Conservation (phyloP, 768 basidiomycete species). For the Mycena maculata region DNA sequence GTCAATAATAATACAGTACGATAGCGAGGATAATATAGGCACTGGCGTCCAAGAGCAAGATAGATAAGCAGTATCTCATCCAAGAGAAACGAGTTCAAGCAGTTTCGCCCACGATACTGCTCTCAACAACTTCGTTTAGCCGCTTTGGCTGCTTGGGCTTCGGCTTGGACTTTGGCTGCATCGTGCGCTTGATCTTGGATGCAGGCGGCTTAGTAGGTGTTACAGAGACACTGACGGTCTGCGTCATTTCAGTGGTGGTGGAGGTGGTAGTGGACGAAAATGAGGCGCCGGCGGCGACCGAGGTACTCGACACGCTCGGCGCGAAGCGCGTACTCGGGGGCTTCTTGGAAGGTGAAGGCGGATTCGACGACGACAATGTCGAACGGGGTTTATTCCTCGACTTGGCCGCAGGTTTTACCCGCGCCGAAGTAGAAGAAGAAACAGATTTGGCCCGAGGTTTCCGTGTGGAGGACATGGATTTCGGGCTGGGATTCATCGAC, state of each 20-base stretch:
- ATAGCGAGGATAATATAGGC: constrained; percentile 12
- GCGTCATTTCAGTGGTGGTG: constrained; percentile 14
- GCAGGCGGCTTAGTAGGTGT: constrained; percentile 15
- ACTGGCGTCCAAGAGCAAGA: constrained; percentile 13
- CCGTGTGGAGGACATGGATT: constrained; percentile 12
- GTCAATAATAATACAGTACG: constrained; percentile 23
- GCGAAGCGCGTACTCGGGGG: constrained; percentile 29
- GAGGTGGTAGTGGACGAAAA: constrained; percentile 25
- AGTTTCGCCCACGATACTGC: constrained; percentile 31
- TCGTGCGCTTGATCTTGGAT: constrained; percentile 30
- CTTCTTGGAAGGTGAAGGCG: constrained; percentile 33
- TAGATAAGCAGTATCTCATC: constrained; percentile 15
- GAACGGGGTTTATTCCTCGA: constrained; percentile 21
- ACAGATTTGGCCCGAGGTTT: constrained; percentile 30
- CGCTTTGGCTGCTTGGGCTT: constrained; percentile 28
- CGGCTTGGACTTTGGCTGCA: constrained; percentile 31
- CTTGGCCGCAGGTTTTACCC: constrained; percentile 20
- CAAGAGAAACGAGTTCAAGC: constrained; percentile 14
- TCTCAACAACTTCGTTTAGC: constrained; percentile 32
- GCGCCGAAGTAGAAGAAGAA: constrained; percentile 4
- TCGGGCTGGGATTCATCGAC: constrained; percentile 15
- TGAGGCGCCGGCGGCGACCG: constrained; percentile 16
- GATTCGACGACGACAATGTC: constrained; percentile 10
- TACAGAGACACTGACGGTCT: constrained; percentile 20
- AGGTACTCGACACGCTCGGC: background rate